Base-by-base conservation (phyloP, 805 yeast species). In the Monosporozyma aerobia region DNA sequence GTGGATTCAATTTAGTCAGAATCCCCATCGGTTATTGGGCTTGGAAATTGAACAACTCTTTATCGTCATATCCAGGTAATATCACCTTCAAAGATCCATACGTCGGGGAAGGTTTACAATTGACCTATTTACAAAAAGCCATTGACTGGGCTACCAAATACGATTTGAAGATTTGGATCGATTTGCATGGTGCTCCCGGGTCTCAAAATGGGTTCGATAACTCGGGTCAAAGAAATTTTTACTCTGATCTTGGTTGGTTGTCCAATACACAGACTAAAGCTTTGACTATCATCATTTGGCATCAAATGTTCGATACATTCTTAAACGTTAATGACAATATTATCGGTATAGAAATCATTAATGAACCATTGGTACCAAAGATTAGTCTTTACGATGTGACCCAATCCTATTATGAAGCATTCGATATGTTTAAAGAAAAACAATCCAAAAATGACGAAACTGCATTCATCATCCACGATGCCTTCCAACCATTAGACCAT, bases 141-240 rank as follows among this genome's bases (percentile, higher is more conserved):
- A 69, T 87, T 40, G 77, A 71, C 47, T 87, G 95, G 95, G 81
- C 85, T 19, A 67, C 77, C 23, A 71, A 72, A 43, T 67, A 82
- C 58, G 82, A 75, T 14, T 69, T 87, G 55, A 78, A 84, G 54
- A 85, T 82, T 3, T 81, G 87, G 83, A 69, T 87, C 50, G 95
- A 87, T 62, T 68, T 87, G 51, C 95, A 87, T 60, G 90, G 94
- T 13, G 83, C 77, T 10, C 94, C 95, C 6, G 94, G 92, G 0
- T 83, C 90, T 1, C 95, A 87, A 63, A 87, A 87, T 65, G 95
- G 95, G 13, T 87, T 87, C 72, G 92, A 87, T 62, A 87, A 87
- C 60, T 81, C 88, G 7, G 95, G 95, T 1, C 68, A 77, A 30
- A 73, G 90, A 61, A 80, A 74, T 50, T 63, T 61, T 27, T 65